Percentiles rank a stretch among this genome's conserved stretches.
These are phyloP conservation scores for Aspergillus sp. DNA, from an alignment of 2,329 filamentous ascomycete genomes.

Conservation along the genomic window DNA sequence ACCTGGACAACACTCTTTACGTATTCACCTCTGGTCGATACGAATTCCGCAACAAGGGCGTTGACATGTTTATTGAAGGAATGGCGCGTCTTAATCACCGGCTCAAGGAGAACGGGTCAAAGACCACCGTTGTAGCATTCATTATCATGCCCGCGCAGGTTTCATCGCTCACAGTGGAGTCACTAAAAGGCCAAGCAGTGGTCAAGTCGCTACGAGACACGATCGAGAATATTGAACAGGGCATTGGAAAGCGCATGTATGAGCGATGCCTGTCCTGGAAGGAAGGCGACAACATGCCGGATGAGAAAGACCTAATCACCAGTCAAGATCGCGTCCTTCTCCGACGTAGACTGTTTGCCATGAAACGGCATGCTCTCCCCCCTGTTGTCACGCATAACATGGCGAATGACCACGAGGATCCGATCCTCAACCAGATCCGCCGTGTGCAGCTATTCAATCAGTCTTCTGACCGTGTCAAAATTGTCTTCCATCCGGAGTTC, in stretches of 20 bases:
- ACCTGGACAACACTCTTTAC: constrained; percentile 94
- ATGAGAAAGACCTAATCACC: constrained; percentile 94
- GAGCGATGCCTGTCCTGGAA: constrained; percentile 94
- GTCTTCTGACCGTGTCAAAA: constrained; percentile 90
- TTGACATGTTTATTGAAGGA: constrained; percentile 99
- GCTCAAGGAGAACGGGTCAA: constrained; percentile 79
- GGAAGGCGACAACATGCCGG: constrained; percentile 87
- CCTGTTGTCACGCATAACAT: constrained; percentile 99
- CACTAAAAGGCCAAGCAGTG: constrained; percentile 92
- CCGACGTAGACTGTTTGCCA: constrained; percentile 86
- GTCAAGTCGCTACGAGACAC: constrained; percentile 96
- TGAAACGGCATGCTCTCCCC: constrained; percentile 87
- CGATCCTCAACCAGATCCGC: constrained; percentile 91
- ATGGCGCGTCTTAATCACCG: constrained; percentile 91
- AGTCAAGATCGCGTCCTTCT: constrained; percentile 89
- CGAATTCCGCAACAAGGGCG: constrained; percentile 97
- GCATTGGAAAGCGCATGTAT: constrained; percentile 90
- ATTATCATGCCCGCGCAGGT: constrained; percentile 99
- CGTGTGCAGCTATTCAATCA: constrained; percentile 97
- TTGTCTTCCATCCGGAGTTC: constrained; percentile 98
- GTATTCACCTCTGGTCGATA: constrained; percentile 97
- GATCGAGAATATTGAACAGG: constrained; percentile 85
- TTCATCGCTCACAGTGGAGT: constrained; percentile 89
- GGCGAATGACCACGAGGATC: constrained; percentile 89
- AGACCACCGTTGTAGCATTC: constrained; percentile 93